Percentiles rank a stretch among this genome's conserved stretches.
Conservation (phyloP, 1,139 yeast genomes). For the Nakaseomyces bracarensis region DNA sequence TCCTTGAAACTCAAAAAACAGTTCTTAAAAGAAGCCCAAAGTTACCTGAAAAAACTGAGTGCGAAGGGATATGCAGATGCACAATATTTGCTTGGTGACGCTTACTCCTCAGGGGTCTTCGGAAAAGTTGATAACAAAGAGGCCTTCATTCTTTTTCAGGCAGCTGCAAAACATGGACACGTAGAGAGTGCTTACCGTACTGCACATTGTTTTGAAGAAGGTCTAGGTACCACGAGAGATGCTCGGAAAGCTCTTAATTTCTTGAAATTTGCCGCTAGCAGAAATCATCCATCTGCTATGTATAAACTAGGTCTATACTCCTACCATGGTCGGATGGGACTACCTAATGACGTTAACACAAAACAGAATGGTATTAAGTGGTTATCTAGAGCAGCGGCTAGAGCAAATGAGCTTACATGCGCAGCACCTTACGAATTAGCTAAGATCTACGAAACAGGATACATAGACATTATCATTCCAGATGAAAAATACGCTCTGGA, state of each 20-base stretch:
- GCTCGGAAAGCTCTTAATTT: conserved; percentile 79
- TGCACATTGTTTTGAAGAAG: conserved; percentile 86
- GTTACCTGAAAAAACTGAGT: conserved; percentile 60
- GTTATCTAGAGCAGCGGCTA: conserved; percentile 79
- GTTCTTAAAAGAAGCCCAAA: conserved; percentile 67
- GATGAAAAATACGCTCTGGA: conserved; percentile 82
- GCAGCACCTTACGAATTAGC: conserved; percentile 94
- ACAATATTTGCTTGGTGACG: conserved; percentile 83
- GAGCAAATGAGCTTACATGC: conserved; percentile 75
- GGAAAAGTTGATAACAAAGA: conserved; percentile 77
- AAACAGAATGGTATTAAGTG: conserved; percentile 88
- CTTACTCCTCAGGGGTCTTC: conserved; percentile 75
- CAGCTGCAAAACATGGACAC: conserved; percentile 92
- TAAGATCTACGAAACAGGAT: conserved; percentile 75
- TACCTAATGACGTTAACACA: conserved; percentile 56
- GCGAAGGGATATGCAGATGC: conserved; percentile 85
- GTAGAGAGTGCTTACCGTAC: conserved; percentile 87
- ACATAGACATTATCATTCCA: conserved; percentile 74
- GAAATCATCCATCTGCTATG: conserved; percentile 94
- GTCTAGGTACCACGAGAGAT: conserved; percentile 86
- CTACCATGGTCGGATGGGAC: conserved; percentile 77
- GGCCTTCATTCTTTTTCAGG: conserved; percentile 66
- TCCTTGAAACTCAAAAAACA: conserved; percentile 32
- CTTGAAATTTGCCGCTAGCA: conserved; percentile 78
- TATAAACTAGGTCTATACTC: conserved; percentile 82